Evolutionary conservation across 208 protist genomes (phyloP), one percentile per base, ranked within the genome.

Genomic region (Acanthamoeba sp.): DNA sequence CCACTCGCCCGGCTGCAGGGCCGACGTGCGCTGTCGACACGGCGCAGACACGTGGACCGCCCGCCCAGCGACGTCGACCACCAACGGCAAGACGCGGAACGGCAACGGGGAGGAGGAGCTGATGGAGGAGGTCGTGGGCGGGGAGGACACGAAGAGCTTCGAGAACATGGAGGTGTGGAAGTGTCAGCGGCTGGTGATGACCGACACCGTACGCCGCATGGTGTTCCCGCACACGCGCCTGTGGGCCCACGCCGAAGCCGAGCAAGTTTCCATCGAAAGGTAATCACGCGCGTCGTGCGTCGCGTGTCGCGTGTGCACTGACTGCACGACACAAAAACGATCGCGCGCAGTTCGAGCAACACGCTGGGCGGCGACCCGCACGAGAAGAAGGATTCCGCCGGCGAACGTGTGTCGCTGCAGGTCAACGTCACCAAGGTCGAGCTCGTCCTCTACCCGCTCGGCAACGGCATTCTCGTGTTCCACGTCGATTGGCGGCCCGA

Each of bases 61-160:
- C 18, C 57, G 57, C 24, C 57, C n/a, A 6, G 16, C 48, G 10
- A 55, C 48, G 48, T 20, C 48, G 48, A 27, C 20, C 14, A 36
- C 14, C 27, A 71, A 71, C 14, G 34, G 10, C 29, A 29, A 78
- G 29, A 32, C 16, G 69, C 29, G 29, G 5, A 36, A 78, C 69
- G 36, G 2, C 32, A 32, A 76, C 66, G 66, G 66, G 9, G 69
- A 78, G 0, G 34, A 78, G 36, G 69, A 78, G 69, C 24, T 78
- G 34, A 40, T 78, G 29, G 69, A 78, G 36, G 69, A 78, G 20
- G 69, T 78, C 14, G 29, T 78, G 16, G 29, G 34, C 36, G 29
- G 34, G n/a, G 69, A 78, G 69, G 69, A 78, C 69, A 78, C 29
- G 29, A 78, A 78, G 69, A 16, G 34, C 69, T 78, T 78, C 69